Conservation (phyloP, 805 yeast genomes). For the Yamadazyma endophytica region DNA sequence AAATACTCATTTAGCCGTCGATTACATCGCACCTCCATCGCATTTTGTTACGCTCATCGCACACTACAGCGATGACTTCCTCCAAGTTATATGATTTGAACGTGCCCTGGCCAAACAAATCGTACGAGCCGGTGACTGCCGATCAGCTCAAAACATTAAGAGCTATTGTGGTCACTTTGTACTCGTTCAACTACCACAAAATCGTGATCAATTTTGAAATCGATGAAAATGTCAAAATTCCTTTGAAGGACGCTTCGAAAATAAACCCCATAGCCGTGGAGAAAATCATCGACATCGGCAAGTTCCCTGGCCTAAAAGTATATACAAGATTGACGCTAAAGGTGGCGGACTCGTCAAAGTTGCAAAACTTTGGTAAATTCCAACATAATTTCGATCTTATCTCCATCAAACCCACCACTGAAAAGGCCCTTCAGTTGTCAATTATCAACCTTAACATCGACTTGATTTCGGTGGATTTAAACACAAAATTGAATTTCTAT, state of each 20-base stretch:
- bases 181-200: slow-evolving; percentile 66
- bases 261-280: slow-evolving; percentile 47
- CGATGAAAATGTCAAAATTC: slow-evolving; percentile 49
- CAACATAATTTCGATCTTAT: slow-evolving; percentile 65
- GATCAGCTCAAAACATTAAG: slow-evolving; percentile 43
- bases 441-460: slow-evolving; percentile 78
- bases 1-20: too few species aligned
- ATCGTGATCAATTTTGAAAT: slow-evolving; percentile 70
- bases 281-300: slow-evolving; percentile 14
- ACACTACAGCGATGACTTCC: too few species aligned
- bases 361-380: slow-evolving; percentile 54
- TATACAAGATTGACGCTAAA: slow-evolving; percentile 73
- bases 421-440: slow-evolving; percentile 71
- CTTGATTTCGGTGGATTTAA: slow-evolving; percentile 67
- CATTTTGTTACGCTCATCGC: too few species aligned
- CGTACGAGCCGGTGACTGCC: slow-evolving; percentile 40
- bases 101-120: slow-evolving; percentile 65
- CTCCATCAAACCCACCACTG: slow-evolving; percentile 77
- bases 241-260: slow-evolving; percentile 36
- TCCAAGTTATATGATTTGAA: slow-evolving; percentile 64
- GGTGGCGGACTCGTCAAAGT: slow-evolving; percentile 73
- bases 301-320: slow-evolving; percentile 34
- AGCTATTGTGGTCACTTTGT: slow-evolving; percentile 48
- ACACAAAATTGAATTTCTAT: slow-evolving; percentile 64
- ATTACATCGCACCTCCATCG: too few species aligned